phyloP scores from a whole-genome alignment of 1,284 basidiomycete species.

The Abortiporus biennis region DNA sequence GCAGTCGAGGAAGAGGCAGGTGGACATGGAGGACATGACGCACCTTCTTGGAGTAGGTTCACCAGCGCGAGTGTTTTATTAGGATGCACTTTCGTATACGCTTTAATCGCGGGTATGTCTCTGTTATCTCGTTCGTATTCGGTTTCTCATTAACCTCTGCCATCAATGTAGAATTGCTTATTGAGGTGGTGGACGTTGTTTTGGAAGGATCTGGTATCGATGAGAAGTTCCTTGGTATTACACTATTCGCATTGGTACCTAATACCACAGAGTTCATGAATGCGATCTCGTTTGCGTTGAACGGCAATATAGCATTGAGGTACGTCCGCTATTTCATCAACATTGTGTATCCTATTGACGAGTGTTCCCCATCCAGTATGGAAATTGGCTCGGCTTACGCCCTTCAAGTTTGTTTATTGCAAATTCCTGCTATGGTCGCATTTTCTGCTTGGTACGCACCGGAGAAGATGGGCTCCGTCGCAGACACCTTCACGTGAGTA shows the following conservation, averaged over 20 bases:
- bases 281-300: conserved; percentile 97
- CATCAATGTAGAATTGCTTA: conserved; percentile 67
- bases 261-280: conserved; percentile 99
- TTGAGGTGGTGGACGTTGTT: conserved; percentile 95
- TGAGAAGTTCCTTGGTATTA: conserved; percentile 97
- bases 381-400: conserved; percentile 99
- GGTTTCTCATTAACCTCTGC: neutral
- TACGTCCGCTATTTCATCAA: too few relatives aligned
- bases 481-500: conserved; percentile 85
- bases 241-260: conserved; percentile 94
- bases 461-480: conserved; percentile 73
- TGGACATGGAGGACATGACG: conserved; percentile 86
- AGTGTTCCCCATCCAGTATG: too few relatives aligned
- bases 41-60: conserved; percentile 89
- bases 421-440: conserved; percentile 98
- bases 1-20: conserved; percentile 30
- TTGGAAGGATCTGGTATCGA: conserved; percentile 91
- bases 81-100: conserved; percentile 89
- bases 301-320: conserved; percentile 97
- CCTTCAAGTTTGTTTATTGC: conserved; percentile 94
- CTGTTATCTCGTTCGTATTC: neutral
- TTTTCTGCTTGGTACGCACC: conserved; percentile 94
- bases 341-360: too few relatives aligned
- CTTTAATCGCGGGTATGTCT: conserved; percentile 85
- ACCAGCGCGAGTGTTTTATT: conserved; percentile 86